These are phyloP conservation scores for Aureococcus anophagefferens DNA, from an alignment of 108 stramenopile genomes.

Conservation along the genomic window DNA sequence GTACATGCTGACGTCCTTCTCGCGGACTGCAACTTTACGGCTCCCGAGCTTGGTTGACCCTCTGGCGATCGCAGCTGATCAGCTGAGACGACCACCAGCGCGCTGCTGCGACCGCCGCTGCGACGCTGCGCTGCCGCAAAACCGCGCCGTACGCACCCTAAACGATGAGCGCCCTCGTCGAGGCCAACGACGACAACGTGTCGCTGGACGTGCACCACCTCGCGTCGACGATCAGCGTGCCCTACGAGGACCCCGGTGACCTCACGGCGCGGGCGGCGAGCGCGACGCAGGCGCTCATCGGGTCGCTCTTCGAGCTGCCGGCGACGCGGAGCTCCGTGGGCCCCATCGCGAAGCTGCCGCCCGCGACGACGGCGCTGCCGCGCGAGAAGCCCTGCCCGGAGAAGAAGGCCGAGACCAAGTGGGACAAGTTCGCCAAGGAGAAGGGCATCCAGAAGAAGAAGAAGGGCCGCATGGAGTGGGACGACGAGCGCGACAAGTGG, in stretches of 20 bases:
- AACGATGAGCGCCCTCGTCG: no score
- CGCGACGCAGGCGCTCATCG: not conserved
- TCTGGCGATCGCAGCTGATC: no score
- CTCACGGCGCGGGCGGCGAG: not conserved
- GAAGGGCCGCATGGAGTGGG: constrained; percentile 42
- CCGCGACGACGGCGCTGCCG: constrained; percentile 11
- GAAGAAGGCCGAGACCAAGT: constrained; percentile 35
- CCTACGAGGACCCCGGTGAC: not conserved
- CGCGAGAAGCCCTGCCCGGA: constrained; percentile 20
- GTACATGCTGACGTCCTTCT: no score
- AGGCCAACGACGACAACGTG: no score
- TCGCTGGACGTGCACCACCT: not conserved
- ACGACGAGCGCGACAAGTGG: constrained; percentile 42
- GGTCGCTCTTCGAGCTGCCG: not conserved
- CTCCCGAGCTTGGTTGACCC: no score
- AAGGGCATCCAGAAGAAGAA: constrained; percentile 47
- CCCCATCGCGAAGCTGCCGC: constrained; percentile 6
- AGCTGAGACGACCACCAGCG: no score
- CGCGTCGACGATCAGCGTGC: not conserved
- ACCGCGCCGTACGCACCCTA: no score
- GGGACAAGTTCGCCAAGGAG: constrained; percentile 50
- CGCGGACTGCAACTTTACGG: no score
- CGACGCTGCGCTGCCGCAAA: no score
- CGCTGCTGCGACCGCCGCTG: no score
- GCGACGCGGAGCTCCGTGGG: not conserved